Base-by-base conservation (phyloP, 1,284 basidiomycete species). In the Trichosporon sp. region DNA sequence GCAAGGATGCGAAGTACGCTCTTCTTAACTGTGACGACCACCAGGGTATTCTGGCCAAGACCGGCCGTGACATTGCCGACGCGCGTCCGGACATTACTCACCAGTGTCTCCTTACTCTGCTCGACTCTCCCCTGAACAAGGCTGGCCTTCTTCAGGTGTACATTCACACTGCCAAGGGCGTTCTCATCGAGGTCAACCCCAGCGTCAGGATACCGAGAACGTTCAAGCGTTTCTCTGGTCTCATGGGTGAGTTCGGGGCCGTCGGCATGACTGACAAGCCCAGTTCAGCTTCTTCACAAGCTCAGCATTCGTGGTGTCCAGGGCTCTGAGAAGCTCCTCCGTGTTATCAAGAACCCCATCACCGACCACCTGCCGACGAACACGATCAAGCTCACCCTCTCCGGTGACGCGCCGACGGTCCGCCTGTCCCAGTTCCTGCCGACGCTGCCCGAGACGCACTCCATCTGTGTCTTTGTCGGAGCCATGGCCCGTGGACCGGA, bases 11-110 rank as follows among this genome's bases (percentile, higher is more conserved):
- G 75, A 98, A 98, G 86, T 98, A 98, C 84, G 95, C 95, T 16
- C 86, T 99, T 71, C 86, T 99, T 76, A 99, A 99, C 85, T 99
- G 97, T 85, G 96, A 99, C 83, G 96, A 99, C 78, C 96, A 99
- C 85, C 96, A 99, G 84, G 94, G 96, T 66, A 97, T 99, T 74
- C 87, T 99, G 72, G 96, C 97, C 6, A 98, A 98, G 85, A 98
- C 96, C 2, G 94, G 95, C 35, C 88, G 96, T 78, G 97, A 99
- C 85, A 99, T 99, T 76, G 96, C 97, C 21, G 96, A 98, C 84
- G 96, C 97, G 19, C 87, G 96, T 74, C 96, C 97, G 4, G 97
- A 99, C 84, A 99, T 99, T 80, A 99, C 97, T 0, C 96, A 99
- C 84, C 97, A 99, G 88, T 99, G 97, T 81, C 89, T 99, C 7